Conservation (phyloP, 306 rosid species). For the barrel medic (Medicago truncatula) region MtrunA17r5.0-ANR NC_053043.1:31846001-31846500, state of each 20-base stretch:
- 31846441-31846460: constrained; percentile 24
- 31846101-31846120: constrained; percentile 55
- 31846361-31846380: neutral
- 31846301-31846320: constrained; percentile 56
- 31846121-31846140: constrained; percentile 36
- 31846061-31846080: constrained; percentile 89
- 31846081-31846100: constrained; percentile 60
- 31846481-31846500: neutral
- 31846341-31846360: constrained; percentile 6
- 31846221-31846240: constrained; percentile 69
- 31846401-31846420: constrained; percentile 20
- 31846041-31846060: constrained; percentile 77
- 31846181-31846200: constrained; percentile 60
- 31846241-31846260: constrained; percentile 68
- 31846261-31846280: constrained; percentile 56
- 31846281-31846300: constrained; percentile 67
- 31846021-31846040: constrained; percentile 68
- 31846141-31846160: constrained; percentile 59
- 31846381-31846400: constrained; percentile 22
- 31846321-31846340: constrained; percentile 52
- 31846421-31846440: constrained; percentile 41
- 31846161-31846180: constrained; percentile 64
- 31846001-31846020: constrained; percentile 71
- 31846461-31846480: neutral
- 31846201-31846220: constrained; percentile 62